These are phyloP conservation scores for Umbelopsis sp. DNA, from an alignment of 192 early-diverging fungal genomes.

Conservation along the genomic window DNA sequence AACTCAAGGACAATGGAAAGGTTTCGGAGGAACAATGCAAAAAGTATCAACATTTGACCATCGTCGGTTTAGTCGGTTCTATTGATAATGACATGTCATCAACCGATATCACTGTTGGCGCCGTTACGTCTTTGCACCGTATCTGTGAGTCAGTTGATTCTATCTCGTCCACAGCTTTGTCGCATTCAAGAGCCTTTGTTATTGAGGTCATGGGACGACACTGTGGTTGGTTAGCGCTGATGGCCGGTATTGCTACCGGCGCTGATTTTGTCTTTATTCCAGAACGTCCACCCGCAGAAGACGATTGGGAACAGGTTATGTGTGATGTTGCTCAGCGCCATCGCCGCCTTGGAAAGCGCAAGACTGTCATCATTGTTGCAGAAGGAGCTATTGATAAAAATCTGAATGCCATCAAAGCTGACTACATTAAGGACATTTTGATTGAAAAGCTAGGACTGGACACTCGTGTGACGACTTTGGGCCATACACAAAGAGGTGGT, in stretches of 20 bases:
- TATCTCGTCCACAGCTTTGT: conserved; percentile 87
- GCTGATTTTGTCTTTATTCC: conserved; percentile 97
- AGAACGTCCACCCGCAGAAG: conserved; percentile 83
- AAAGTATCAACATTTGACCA: conserved; percentile 72
- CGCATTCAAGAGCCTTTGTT: conserved; percentile 95
- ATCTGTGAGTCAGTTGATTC: conserved; percentile 96
- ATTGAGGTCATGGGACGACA: conserved; percentile 98
- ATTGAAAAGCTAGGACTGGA: conserved; percentile 80
- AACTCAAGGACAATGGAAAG: conserved; percentile 57
- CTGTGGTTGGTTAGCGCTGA: conserved; percentile 93
- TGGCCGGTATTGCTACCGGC: conserved; percentile 81
- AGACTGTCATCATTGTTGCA: conserved; percentile 89
- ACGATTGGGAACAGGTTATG: conserved; percentile 89
- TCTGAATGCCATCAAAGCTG: conserved; percentile 84
- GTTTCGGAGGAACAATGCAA: conserved; percentile 64
- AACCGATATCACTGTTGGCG: conserved; percentile 97
- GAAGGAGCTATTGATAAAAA: conserved; percentile 93
- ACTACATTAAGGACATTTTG: conserved; percentile 81
- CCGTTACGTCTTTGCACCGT: conserved; percentile 88
- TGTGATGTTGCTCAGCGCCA: conserved; percentile 68
- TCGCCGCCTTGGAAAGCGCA: conserved; percentile 83
- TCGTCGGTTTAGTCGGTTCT: conserved; percentile 95
- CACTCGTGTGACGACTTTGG: conserved; percentile 90
- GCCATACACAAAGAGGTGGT: conserved; percentile 95
- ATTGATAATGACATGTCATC: conserved; percentile 95